phyloP scores from a whole-genome alignment of 306 rosid species.

The Casuarina glauca region DNA sequence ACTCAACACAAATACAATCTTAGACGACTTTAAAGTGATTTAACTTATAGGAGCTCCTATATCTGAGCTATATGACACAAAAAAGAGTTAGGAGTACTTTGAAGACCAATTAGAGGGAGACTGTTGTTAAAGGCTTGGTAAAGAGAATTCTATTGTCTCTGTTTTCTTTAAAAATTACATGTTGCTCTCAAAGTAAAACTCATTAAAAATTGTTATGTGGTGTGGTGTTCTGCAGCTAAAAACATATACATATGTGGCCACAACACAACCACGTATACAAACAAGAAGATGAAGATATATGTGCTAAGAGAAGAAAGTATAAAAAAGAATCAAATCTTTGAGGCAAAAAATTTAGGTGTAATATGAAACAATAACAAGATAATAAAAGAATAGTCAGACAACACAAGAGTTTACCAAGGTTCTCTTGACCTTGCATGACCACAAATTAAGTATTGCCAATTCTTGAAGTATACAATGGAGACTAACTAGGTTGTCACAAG shows the following conservation, averaged over 20 bases:
- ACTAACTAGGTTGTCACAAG: neutral
- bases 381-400: neutral
- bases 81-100: neutral
- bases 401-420: neutral
- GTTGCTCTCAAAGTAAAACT: neutral
- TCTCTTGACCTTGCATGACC: neutral
- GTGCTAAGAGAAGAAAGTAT: no score
- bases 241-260: no score
- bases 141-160: neutral
- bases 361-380: neutral
- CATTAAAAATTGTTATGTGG: neutral
- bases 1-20: no score
- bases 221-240: no score
- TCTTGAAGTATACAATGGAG: neutral
- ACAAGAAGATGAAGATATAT: no score
- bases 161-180: neutral
- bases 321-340: no score
- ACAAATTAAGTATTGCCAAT: neutral
- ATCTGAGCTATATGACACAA: neutral
- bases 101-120: neutral
- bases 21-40: no score
- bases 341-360: neutral
- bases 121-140: neutral
- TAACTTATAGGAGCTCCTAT: neutral
- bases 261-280: neutral